Evolutionary conservation across 129 eudicot species (phyloP), one percentile per base, ranked within the genome.

Genomic region (Arctium lappa): DNA sequence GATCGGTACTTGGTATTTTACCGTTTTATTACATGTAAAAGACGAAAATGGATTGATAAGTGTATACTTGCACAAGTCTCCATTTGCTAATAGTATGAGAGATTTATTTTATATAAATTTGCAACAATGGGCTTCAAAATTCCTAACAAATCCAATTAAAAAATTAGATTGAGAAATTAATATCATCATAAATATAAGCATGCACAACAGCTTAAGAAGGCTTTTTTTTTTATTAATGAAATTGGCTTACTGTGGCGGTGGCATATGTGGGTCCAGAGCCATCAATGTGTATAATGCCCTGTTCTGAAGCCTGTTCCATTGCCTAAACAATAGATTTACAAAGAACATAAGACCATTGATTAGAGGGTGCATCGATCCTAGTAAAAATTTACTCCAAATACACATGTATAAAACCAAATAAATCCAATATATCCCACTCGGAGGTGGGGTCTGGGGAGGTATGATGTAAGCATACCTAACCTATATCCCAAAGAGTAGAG

Each of bases 221-320:
- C 27, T 12, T n/a, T 78, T 12, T n/a, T 78, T 9, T 79, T 75
- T 13, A 40, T 5, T 22, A 22, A 63, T 34, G 63, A 10, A 53
- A 79, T 78, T 79, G 4, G 87, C 97, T 95, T 89, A 95, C 99
- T 9, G 98, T 91, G 76, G 95, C 73, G 71, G 99, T 95, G 72
- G 98, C 98, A 70, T 95, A 95, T 68, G 98, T 95, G 77, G 99
- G 99, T 68, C 97, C 98, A 46, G 99, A 93, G 56, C 98, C 97
- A 3, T 95, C 99, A 71, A 95, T 93, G 85, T 88, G 86, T 77
- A 95, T 90, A 46, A 93, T 79, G 7, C 99, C 99, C 69, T 90
- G 89, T 53, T 95, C 97, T 62, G 92, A 89, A 79, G 97, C 98
- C 87, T 85, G 89, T 33, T 86, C 91, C 99, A 95, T 95, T 36